Base-by-base conservation (phyloP, 2,329 filamentous ascomycete genomes). In the Calonectria henricotiae region DNA sequence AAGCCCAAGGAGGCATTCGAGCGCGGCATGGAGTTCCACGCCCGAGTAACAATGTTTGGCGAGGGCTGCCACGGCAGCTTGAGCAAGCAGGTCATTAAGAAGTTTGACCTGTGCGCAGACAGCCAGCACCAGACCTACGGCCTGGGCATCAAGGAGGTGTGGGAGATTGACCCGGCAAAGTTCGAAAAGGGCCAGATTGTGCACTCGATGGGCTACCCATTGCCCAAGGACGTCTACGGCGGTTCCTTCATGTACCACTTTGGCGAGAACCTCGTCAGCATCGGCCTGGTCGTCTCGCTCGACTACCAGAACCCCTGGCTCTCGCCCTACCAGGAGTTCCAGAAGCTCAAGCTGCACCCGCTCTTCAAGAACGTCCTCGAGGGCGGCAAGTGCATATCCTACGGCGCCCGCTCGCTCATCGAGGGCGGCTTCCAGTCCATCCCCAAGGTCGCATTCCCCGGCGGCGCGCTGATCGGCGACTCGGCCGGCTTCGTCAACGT, bases 231-330 rank as follows among this genome's bases (percentile, higher is more conserved):
- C 80, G 96, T 95, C 9, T 99, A 99, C 80, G 96, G 96, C 75
- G 96, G 96, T 74, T 95, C 94, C n/a, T 99, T 95, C 92, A 95
- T 99, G 94, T 99, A 99, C 80, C 96, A 99, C 83, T 99, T 98
- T 82, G 96, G 95, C 43, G 96, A 99, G 77, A 99, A 98, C 83
- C 89, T 98, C 77, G 96, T 99, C 70, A 95, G 92, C 75, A 88
- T 99, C 67, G 96, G 96, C 27, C 87, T 98, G 20, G 96, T 99
- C 12, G 93, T 97, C 43, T 95, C 95, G 27, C 88, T 99, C 65
- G 96, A 99, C 86, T 99, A 99, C 82, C 88, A 94, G 47, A 99
- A 99, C 83, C 96, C 96, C 0, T 99, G 96, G 94, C 84, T 98
- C 66, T 96, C 95, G 4, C 96, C 96, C 0, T 99, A 98, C 81